A percentile compares a stretch with the other conserved stretches of the same genome.
These are phyloP conservation scores for Corylus americana DNA, from an alignment of 306 rosid genomes.

Conservation along the genomic window DNA sequence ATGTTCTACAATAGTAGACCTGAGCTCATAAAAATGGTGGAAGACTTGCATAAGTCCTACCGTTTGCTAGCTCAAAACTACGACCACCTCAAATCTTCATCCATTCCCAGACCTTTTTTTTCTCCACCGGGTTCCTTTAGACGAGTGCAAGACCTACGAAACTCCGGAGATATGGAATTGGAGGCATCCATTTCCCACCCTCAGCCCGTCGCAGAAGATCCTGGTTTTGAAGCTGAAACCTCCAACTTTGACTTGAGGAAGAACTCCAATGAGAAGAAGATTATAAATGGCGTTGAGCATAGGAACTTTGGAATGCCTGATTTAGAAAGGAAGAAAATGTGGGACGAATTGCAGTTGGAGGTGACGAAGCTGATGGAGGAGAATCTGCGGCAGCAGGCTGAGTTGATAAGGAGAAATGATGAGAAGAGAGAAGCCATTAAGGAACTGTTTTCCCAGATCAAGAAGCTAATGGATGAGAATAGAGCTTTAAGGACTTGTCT, in stretches of 20 bases:
- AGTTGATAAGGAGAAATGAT: conserved; percentile 33
- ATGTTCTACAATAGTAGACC: conserved; percentile 36
- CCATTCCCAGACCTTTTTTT: neutral
- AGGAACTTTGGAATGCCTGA: neutral
- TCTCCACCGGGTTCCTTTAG: neutral
- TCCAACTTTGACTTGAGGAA: neutral
- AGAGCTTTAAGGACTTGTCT: conserved; percentile 6
- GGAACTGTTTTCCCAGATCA: conserved; percentile 5
- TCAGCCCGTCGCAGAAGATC: neutral
- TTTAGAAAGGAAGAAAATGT: conserved; percentile 1
- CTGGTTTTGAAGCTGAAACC: neutral
- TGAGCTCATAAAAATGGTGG: conserved; percentile 29
- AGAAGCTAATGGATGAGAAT: conserved; percentile 22
- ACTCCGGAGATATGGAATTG: neutral
- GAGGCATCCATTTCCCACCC: neutral
- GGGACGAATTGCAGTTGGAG: conserved; percentile 10
- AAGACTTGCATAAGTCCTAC: conserved; percentile 35
- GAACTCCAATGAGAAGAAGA: no score
- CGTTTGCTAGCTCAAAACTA: conserved; percentile 30
- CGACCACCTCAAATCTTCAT: conserved; percentile 19
- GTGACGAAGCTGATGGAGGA: conserved; percentile 22
- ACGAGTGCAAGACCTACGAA: neutral
- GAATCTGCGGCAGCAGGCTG: conserved; percentile 25
- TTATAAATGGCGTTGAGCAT: neutral
- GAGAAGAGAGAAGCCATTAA: conserved; percentile 29